These are phyloP conservation scores for Papiliotrema terrestris DNA, from an alignment of 1,284 basidiomycete genomes.

Conservation along the genomic window DNA sequence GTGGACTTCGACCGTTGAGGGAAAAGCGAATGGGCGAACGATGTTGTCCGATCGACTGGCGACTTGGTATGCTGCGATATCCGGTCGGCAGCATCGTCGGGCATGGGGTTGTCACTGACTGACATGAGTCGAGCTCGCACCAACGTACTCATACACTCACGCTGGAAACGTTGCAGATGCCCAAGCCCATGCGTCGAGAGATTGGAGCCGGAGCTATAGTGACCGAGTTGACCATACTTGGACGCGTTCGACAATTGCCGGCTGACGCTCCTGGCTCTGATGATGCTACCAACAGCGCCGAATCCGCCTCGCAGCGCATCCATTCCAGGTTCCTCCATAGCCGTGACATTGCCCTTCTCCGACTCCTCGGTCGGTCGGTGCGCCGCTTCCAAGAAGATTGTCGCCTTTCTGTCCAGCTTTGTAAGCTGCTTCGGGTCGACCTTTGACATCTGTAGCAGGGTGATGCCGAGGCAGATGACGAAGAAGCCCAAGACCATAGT, in stretches of 20 bases:
- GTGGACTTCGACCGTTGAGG: conserved; percentile 25
- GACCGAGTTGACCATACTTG: conserved; percentile 5
- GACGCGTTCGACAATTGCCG: conserved; percentile 32
- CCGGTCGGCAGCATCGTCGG: conserved; percentile 38
- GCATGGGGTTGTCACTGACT: conserved; percentile 48
- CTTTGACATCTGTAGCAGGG: conserved; percentile 93
- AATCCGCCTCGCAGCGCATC: conserved; percentile 85
- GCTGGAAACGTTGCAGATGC: conserved; percentile 35
- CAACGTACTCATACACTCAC: conserved; percentile 21
- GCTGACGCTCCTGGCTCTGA: conserved; percentile 62
- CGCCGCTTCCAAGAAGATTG: conserved; percentile 75
- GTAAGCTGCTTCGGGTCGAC: conserved; percentile 54
- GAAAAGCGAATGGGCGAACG: conserved; percentile 4
- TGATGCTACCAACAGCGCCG: conserved; percentile 81
- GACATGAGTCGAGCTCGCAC: background rate
- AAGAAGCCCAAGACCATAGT: conserved; percentile 88
- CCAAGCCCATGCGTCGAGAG: conserved; percentile 37
- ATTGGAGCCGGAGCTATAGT: conserved; percentile 11
- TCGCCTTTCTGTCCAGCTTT: conserved; percentile 75
- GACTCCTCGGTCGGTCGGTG: conserved; percentile 59
- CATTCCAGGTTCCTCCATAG: conserved; percentile 62
- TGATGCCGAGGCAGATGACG: conserved; percentile 65
- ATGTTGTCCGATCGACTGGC: conserved; percentile 10
- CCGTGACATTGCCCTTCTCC: conserved; percentile 47
- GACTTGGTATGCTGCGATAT: conserved; percentile 31